Evolutionary conservation across 345 rosid species (phyloP), one percentile per base, ranked within the genome.

Genomic region (Theobroma cacao): DNA sequence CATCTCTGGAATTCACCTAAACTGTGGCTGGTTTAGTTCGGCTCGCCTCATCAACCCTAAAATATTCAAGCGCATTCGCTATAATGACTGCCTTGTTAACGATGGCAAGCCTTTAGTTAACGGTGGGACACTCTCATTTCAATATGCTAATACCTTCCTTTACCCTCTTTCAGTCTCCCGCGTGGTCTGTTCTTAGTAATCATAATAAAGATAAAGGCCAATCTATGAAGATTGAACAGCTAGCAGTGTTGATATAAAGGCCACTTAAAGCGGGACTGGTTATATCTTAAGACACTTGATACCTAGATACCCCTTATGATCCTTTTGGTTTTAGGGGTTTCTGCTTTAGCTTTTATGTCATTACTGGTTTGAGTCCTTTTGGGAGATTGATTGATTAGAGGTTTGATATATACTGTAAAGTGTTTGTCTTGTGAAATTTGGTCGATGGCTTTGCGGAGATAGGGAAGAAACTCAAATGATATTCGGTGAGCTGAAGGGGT

Each of bases 1-100:
- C 38, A 92, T 95, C 60, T 83, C 92, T 1, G 67, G 84, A 38
- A 90, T 95, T 43, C 99, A 93, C 85, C 75, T 95, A 40, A 79
- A 18, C 45, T 95, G 99, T 65, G 97, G 98, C 56, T 92, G 98
- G 99, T 95, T 95, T 78, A 95, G 98, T 84, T 93, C 99, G 1
- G 92, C 86, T 22, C 88, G 78, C 3, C 86, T 90, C 82, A 72
- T 95, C 63, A 92, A 95, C 82, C 99, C 98, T 11, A 89, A 82
- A 80, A 79, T 88, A 20, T 93, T 95, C 91, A 92, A 85, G 83
- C 98, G 99, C 55, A 84, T 95, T 5, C 75, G 79, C 82, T 93
- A 90, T 85, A 79, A 95, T 61, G 98, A 95, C 80, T 95, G 99
- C 81, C 93, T 95, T 18, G 95, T 92, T 11, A 93, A 95, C 82